Percentiles rank a stretch among this genome's conserved stretches.
Evolutionary conservation across 2,329 filamentous ascomycete species (phyloP).

Genomic region (Hypoxylon sp.): DNA sequence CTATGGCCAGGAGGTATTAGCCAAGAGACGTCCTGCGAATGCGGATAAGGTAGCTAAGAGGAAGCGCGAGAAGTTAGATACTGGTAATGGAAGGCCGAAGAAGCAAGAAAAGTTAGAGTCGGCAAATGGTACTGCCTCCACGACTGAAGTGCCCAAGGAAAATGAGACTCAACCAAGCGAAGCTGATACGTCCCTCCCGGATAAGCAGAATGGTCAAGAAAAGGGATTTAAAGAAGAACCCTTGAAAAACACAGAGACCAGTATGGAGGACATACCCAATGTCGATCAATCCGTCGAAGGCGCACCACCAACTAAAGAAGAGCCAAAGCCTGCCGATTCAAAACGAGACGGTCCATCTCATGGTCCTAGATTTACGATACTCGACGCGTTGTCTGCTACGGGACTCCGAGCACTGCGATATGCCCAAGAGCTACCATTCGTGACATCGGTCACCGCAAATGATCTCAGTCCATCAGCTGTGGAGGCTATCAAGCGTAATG

Average conservation of each 20-base stretch:
- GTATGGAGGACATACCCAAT: conserved; percentile 14
- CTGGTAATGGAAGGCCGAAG: conserved; percentile 42
- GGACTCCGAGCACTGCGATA: conserved; percentile 93
- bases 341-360: conserved; percentile 49
- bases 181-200: conserved; percentile 43
- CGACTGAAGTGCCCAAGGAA: conserved; percentile 15
- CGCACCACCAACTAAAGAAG: conserved; percentile 36
- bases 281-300: conserved; percentile 28
- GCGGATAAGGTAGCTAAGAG: conserved; percentile 62
- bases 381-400: conserved; percentile 95
- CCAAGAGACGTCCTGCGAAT: conserved; percentile 60
- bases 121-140: conserved; percentile 27
- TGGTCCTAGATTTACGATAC: conserved; percentile 77
- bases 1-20: conserved; percentile 79
- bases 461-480: conserved; percentile 86
- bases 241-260: not conserved
- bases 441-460: conserved; percentile 87
- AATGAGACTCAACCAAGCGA: conserved; percentile 21
- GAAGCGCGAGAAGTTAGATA: conserved; percentile 57
- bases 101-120: conserved; percentile 47
- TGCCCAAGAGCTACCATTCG: conserved; percentile 88
- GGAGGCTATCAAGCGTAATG: conserved; percentile 85
- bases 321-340: conserved; percentile 32
- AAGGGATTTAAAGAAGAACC: conserved; percentile 12
- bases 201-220: conserved; percentile 38